Evolutionary conservation across 768 basidiomycete species (phyloP), one percentile per base, ranked within the genome.

Genomic region (Boletellus ananiceps): DNA sequence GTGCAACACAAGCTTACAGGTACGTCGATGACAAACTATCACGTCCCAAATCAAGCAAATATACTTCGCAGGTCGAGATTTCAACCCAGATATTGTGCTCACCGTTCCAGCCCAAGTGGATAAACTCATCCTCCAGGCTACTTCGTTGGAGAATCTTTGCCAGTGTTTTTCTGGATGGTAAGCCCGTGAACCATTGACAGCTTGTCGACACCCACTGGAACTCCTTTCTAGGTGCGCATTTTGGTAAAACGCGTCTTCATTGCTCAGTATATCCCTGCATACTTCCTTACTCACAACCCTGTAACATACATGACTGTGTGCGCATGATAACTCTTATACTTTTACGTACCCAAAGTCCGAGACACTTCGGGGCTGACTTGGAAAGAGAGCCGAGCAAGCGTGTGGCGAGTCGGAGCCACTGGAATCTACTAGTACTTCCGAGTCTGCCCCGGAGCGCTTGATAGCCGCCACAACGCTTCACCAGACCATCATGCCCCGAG

Each of bases 101-200:
- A 71, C 76, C 8, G 88, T 97, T n/a, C 71, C 76, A 21, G 79
- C 74, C 9, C 96, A 99, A 67, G 96, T 99, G 12, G 90, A 93
- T 62, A 86, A 88, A 65, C 74, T 99, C 46, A 97, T 99, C 54
- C 78, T 84, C 54, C 92, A 98, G 66, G 92, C 96, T 5, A 96
- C 89, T 4, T 86, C 90, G 13, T 67, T 97, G 38, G 94, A 97
- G 68, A 96, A 98, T 66, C 80, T 98, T 2, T 96, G 93, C 66
- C 94, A 95, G 65, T 93, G 92, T 62, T 96, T 95, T 74, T 89
- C 92, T 53, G 93, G 93, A 66, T 95, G 93, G 93, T 86, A 60
- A 38, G 50, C 31, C 34, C 11, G 23, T 48, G 11, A 12, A 15
- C 40, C 29, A 25, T 23, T 46, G 6, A 11, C 7, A n/a, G 2